Percentiles rank a stretch among this genome's conserved stretches.
Evolutionary conservation across 2,329 filamentous ascomycete species (phyloP).

Genomic region (Monosporascus sp.): DNA sequence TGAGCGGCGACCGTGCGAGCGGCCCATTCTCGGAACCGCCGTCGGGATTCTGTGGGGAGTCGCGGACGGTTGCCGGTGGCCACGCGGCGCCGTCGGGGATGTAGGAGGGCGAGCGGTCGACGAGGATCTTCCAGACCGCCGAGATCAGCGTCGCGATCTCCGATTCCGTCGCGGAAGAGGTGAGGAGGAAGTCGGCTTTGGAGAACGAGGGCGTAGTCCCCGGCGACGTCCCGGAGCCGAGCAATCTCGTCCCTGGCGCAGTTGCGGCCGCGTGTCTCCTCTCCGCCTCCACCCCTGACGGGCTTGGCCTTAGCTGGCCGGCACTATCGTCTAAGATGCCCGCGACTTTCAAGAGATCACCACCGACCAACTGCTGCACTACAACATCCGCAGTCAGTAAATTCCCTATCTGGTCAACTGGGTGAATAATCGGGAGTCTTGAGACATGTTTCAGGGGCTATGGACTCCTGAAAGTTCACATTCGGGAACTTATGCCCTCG

Average conservation of each 20-base stretch:
- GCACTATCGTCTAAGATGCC: slow-evolving; percentile 46
- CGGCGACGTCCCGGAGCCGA: too few species aligned
- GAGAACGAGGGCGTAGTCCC: slow-evolving; percentile 31
- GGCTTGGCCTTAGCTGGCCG: slow-evolving; percentile 22
- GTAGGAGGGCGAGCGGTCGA: slow-evolving; percentile 42
- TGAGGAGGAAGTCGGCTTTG: slow-evolving; percentile 53
- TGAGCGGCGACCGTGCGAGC: slow-evolving; percentile 13
- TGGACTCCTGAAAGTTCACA: too few species aligned
- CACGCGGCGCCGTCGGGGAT: slow-evolving; percentile 29
- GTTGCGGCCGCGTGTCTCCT: too few species aligned
- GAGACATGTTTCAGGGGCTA: too few species aligned
- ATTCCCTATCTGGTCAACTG: too few species aligned
- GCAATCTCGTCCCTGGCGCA: too few species aligned
- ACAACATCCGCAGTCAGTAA: too few species aligned
- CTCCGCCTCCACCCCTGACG: neutral
- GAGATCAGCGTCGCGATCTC: slow-evolving; percentile 52
- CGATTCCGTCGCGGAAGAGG: slow-evolving; percentile 46
- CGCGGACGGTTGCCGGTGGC: slow-evolving; percentile 5
- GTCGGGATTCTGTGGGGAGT: slow-evolving; percentile 6
- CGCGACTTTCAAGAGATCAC: slow-evolving; percentile 52
- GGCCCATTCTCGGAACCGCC: neutral
- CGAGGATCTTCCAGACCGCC: slow-evolving; percentile 44
- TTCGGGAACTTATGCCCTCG: too few species aligned
- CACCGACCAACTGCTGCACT: slow-evolving; percentile 54
- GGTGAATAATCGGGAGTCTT: too few species aligned